These are phyloP conservation scores for Malus hybrid DNA, from an alignment of 331 rosid genomes.

Conservation along the genomic window DNA sequence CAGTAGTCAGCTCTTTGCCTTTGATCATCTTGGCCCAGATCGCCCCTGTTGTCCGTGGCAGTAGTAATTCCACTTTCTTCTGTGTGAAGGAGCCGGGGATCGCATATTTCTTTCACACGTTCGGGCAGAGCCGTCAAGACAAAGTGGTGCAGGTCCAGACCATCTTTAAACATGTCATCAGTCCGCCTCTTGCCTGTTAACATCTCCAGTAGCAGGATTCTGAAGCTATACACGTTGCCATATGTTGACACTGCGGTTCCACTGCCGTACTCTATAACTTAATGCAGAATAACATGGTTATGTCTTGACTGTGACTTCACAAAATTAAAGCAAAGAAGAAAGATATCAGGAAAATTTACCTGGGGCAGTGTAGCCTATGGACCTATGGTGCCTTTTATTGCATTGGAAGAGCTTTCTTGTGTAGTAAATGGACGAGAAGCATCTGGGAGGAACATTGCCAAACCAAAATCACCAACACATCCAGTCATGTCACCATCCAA, in stretches of 20 bases:
- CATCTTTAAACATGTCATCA: background rate
- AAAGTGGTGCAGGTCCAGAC: background rate
- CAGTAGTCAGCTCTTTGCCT: too few relatives aligned
- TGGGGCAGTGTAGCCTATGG: background rate
- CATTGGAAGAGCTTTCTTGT: background rate
- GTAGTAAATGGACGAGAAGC: background rate
- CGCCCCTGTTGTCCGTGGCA: too few relatives aligned
- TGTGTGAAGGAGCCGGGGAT: background rate
- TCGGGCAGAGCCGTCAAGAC: background rate
- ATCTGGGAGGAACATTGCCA: background rate
- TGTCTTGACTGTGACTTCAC: background rate
- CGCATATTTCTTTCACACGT: too few relatives aligned
- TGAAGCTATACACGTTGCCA: background rate
- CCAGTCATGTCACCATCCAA: too few relatives aligned
- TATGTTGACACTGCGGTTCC: background rate
- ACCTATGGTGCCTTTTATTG: background rate
- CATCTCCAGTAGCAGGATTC: background rate
- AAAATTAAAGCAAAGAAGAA: background rate
- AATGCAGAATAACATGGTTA: background rate
- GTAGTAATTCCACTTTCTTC: background rate
- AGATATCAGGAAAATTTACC: background rate
- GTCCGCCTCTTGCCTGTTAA: background rate
- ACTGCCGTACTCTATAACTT: background rate
- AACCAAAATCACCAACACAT: background rate
- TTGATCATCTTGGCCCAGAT: too few relatives aligned